These are phyloP conservation scores for Picea sitchensis DNA, from an alignment of 75 land plant genomes.

Conservation along the genomic window DNA sequence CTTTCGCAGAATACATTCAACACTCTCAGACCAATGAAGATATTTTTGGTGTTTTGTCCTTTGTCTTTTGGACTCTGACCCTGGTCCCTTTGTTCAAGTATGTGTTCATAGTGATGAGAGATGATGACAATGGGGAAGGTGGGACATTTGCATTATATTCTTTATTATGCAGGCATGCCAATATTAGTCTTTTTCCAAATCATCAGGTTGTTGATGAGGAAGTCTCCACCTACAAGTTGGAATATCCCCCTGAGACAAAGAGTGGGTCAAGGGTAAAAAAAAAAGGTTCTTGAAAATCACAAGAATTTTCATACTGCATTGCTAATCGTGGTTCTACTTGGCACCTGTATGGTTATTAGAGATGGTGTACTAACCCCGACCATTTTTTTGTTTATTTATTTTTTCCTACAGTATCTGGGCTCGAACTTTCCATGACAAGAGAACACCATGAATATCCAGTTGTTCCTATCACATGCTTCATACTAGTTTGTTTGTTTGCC, in stretches of 20 bases:
- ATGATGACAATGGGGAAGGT: constrained; percentile 73
- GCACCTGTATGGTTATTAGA: too few relatives aligned
- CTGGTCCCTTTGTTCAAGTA: constrained; percentile 47
- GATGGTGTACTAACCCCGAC: too few relatives aligned
- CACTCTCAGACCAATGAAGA: constrained; percentile 30
- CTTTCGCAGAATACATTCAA: constrained; percentile 24
- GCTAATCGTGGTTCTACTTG: too few relatives aligned
- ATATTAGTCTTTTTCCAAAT: constrained; percentile 39
- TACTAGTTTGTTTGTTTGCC: too few relatives aligned
- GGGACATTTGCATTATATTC: constrained; percentile 62
- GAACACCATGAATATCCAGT: too few relatives aligned
- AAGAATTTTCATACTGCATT: constrained; percentile 21
- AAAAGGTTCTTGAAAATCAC: constrained; percentile 35
- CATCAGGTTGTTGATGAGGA: constrained; percentile 52
- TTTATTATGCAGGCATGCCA: constrained; percentile 49
- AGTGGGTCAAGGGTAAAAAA: constrained; percentile 13
- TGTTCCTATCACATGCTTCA: too few relatives aligned
- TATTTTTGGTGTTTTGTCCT: constrained; percentile 47
- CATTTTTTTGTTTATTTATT: too few relatives aligned
- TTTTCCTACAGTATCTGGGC: too few relatives aligned
- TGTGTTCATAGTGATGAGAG: constrained; percentile 45
- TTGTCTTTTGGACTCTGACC: constrained; percentile 58
- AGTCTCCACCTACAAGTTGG: constrained; percentile 41
- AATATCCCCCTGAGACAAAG: constrained; percentile 5
- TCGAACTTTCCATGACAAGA: too few relatives aligned